These are phyloP conservation scores for Aspergillus caelatus DNA, from an alignment of 2,329 filamentous ascomycete species.

Conservation along the genomic window DNA sequence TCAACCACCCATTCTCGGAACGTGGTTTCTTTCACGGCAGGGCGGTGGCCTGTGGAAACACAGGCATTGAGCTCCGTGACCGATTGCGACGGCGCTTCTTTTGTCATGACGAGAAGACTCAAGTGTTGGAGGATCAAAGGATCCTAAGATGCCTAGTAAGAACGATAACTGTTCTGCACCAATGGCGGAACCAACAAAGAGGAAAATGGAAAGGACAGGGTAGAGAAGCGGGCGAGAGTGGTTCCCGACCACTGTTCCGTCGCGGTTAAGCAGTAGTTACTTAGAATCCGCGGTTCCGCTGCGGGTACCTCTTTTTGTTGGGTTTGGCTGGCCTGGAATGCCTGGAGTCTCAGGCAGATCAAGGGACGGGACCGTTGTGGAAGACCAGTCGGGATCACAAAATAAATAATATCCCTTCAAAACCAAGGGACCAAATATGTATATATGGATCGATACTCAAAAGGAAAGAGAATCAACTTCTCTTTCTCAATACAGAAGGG, in stretches of 20 bases:
- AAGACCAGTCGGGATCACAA: not conserved
- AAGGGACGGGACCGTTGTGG: not conserved
- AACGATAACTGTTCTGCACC: constrained; percentile 12
- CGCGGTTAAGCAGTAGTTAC: not conserved
- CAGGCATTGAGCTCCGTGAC: constrained; percentile 45
- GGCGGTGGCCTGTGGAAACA: constrained; percentile 37
- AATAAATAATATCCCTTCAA: not conserved
- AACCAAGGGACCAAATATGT: not conserved
- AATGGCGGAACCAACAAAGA: constrained; percentile 14
- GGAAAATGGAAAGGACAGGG: constrained; percentile 6
- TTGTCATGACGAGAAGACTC: constrained; percentile 35
- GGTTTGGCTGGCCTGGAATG: not conserved
- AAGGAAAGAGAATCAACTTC: not conserved
- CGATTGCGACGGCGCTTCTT: constrained; percentile 34
- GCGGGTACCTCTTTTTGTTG: constrained; percentile 6
- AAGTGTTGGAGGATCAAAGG: constrained; percentile 10
- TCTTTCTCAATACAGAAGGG: not conserved
- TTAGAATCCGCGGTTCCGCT: constrained; percentile 13
- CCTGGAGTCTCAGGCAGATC: constrained; percentile 1
- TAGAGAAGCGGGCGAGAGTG: constrained; percentile 11
- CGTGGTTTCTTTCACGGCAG: constrained; percentile 40
- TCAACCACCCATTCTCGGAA: constrained; percentile 68
- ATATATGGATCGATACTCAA: not conserved
- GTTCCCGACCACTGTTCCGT: constrained; percentile 19
- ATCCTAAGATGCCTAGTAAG: constrained; percentile 11